Conservation (phyloP, 2,329 filamentous ascomycete genomes). For the Clarireedia sp. region DNA sequence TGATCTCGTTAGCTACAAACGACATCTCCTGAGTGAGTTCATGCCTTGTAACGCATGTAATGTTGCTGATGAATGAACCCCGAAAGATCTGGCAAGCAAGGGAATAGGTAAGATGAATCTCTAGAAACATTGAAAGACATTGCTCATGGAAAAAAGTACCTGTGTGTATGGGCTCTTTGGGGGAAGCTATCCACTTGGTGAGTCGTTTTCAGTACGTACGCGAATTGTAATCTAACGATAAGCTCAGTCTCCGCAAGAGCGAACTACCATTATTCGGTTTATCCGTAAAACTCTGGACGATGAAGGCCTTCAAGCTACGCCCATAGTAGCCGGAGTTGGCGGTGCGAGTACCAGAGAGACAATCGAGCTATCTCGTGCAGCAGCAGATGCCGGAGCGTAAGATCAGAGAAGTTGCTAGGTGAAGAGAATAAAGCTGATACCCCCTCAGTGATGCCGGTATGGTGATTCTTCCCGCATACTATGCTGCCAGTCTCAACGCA, state of each 20-base stretch:
- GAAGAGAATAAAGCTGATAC: neutral
- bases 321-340: neutral
- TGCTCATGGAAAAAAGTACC: neutral
- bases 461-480: neutral
- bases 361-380: neutral
- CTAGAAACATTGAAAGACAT: neutral
- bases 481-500: neutral
- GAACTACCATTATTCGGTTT: neutral
- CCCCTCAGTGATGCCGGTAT: neutral
- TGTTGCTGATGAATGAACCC: neutral
- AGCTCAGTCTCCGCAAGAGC: neutral
- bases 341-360: neutral
- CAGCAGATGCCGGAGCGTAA: neutral
- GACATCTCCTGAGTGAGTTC: neutral
- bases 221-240: neutral
- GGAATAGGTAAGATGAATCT: neutral
- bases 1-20: neutral
- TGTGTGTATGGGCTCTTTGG: neutral
- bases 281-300: neutral
- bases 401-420: neutral
- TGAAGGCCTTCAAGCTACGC: neutral
- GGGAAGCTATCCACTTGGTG: neutral
- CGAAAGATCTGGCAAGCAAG: neutral
- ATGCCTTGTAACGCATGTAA: neutral
- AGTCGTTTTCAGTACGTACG: neutral